Evolutionary conservation across 164 flowering plant genomes (phyloP).

Genomic region (Tetracentron sinense): DNA sequence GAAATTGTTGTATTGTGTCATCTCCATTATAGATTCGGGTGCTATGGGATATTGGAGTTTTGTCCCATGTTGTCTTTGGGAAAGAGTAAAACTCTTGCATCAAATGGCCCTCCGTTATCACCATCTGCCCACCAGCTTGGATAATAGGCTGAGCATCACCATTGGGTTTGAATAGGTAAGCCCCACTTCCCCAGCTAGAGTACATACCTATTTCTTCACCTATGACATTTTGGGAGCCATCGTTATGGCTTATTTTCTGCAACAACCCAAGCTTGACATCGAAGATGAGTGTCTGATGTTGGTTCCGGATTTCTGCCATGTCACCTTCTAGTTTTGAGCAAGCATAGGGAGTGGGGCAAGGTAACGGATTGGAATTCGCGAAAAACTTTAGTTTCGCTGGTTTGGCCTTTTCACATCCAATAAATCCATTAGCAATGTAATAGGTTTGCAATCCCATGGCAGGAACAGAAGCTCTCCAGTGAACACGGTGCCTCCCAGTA

Average conservation of each 20-base stretch:
- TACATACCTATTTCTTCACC: slow-evolving; percentile 88
- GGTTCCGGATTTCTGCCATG: slow-evolving; percentile 50
- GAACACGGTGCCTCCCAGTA: slow-evolving; percentile 83
- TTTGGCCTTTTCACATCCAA: slow-evolving; percentile 75
- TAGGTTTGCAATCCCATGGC: slow-evolving; percentile 85
- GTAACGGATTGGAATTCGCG: slow-evolving; percentile 25
- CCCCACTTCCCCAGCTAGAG: slow-evolving; percentile 87
- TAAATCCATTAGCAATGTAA: slow-evolving; percentile 72
- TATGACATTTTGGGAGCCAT: slow-evolving; percentile 47
- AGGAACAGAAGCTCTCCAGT: slow-evolving; percentile 84
- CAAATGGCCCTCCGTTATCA: slow-evolving; percentile 69
- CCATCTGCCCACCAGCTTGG: slow-evolving; percentile 49
- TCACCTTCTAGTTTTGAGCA: slow-evolving; percentile 59
- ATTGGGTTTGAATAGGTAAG: slow-evolving; percentile 83
- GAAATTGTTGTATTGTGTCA: slow-evolving; percentile 51
- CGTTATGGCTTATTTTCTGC: slow-evolving; percentile 45
- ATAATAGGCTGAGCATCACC: slow-evolving; percentile 78
- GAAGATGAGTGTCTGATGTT: slow-evolving; percentile 58
- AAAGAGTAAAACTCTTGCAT: slow-evolving; percentile 78
- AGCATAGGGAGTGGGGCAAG: slow-evolving; percentile 67
- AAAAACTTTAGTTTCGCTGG: slow-evolving; percentile 55
- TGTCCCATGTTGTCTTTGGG: slow-evolving; percentile 65
- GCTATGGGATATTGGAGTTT: slow-evolving; percentile 76
- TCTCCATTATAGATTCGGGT: slow-evolving; percentile 71
- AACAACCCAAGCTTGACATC: slow-evolving; percentile 63